A percentile compares a stretch with the other conserved stretches of the same genome.
These are phyloP conservation scores for Firmiana major DNA, from an alignment of 345 rosid species.

Conservation along the genomic window DNA sequence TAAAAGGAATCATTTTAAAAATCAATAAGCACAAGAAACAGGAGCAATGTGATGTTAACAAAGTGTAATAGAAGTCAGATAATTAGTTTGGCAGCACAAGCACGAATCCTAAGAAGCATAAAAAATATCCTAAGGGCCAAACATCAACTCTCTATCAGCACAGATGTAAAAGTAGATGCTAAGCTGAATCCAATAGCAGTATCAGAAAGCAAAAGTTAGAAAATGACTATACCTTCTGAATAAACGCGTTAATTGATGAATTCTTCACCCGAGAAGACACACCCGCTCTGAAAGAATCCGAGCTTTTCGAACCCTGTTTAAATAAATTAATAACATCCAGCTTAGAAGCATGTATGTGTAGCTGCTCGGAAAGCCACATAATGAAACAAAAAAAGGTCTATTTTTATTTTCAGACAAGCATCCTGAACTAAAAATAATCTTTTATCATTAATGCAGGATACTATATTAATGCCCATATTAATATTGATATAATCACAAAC, in stretches of 20 bases:
- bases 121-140: neutral
- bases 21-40: neutral
- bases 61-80: neutral
- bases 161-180: neutral
- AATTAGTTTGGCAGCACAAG: neutral
- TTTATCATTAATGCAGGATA: neutral
- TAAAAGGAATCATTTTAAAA: neutral
- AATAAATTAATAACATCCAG: neutral
- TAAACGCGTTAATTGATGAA: slow-evolving; percentile 42
- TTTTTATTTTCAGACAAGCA: neutral
- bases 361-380: neutral
- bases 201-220: neutral
- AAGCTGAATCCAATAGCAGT: neutral
- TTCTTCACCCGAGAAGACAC: slow-evolving; percentile 28
- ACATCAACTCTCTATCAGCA: neutral
- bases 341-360: slow-evolving; percentile 8
- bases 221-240: slow-evolving; percentile 48
- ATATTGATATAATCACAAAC: neutral
- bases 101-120: neutral
- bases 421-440: neutral
- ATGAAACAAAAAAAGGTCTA: neutral
- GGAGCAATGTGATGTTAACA: neutral
- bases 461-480: neutral
- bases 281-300: slow-evolving; percentile 26
- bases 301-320: slow-evolving; percentile 39